These are phyloP conservation scores for Monilinia fructicola DNA, from an alignment of 2,329 filamentous ascomycete species.

Conservation along the genomic window DNA sequence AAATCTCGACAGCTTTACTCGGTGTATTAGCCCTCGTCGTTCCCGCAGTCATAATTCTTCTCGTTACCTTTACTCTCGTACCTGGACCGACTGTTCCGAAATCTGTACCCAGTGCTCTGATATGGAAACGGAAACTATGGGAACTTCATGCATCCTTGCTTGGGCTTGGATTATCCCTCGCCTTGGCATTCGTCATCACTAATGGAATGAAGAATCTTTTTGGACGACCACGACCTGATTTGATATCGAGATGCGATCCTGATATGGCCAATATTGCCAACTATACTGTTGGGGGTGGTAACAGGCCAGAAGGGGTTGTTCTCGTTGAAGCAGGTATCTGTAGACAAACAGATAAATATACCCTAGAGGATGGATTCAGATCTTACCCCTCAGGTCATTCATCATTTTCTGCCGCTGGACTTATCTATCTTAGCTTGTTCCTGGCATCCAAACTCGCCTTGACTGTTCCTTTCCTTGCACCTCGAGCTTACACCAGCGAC, in stretches of 20 bases:
- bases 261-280: constrained; percentile 62
- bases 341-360: constrained; percentile 57
- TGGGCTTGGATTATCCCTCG: constrained; percentile 72
- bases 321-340: constrained; percentile 80
- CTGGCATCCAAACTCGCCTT: constrained; percentile 80
- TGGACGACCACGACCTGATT: constrained; percentile 63
- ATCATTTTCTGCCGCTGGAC: constrained; percentile 72
- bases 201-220: constrained; percentile 78
- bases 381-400: constrained; percentile 80
- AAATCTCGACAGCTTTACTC: constrained; percentile 66
- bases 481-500: constrained; percentile 48
- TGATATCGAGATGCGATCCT: constrained; percentile 71
- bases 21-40: constrained; percentile 61
- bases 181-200: constrained; percentile 75
- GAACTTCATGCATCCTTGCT: constrained; percentile 85
- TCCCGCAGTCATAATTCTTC: constrained; percentile 66
- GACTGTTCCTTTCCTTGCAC: constrained; percentile 66
- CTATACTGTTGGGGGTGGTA: constrained; percentile 63
- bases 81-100: constrained; percentile 68
- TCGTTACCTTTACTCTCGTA: constrained; percentile 68
- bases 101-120: constrained; percentile 60
- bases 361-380: constrained; percentile 78
- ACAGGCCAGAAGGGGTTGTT: constrained; percentile 49
- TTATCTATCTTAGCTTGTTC: constrained; percentile 85
- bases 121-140: constrained; percentile 85